Evolutionary conservation across 2,329 filamentous ascomycete species (phyloP).

Genomic region (Thielaviopsis populi): DNA sequence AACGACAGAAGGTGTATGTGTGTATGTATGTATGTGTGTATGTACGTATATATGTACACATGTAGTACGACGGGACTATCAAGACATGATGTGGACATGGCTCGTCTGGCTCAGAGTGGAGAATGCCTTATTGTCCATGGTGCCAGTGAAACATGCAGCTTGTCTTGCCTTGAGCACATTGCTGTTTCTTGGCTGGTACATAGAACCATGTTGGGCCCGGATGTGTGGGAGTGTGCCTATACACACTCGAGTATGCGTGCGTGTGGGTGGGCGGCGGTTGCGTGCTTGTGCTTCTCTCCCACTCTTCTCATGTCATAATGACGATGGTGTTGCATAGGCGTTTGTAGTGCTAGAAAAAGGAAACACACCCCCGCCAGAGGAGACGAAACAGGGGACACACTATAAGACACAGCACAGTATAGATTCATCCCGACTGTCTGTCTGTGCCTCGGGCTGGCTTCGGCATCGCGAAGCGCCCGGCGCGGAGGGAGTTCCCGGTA

Average conservation of each 20-base stretch:
- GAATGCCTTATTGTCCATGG: neutral
- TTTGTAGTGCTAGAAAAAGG: neutral
- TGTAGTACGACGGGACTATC: neutral
- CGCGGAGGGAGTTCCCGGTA: neutral
- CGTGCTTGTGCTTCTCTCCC: neutral
- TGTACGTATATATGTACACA: too few relatives aligned
- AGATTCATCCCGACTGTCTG: too few relatives aligned
- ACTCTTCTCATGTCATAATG: constrained; percentile 1
- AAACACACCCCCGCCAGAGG: too few relatives aligned
- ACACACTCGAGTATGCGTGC: neutral
- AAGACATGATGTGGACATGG: neutral
- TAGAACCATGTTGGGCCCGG: neutral
- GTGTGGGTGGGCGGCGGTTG: neutral
- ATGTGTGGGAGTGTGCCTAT: neutral
- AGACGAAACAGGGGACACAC: neutral
- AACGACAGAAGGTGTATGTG: too few relatives aligned
- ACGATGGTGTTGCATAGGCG: neutral
- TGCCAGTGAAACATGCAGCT: neutral
- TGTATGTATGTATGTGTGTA: too few relatives aligned
- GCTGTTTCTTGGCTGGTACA: neutral
- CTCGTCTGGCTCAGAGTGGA: neutral
- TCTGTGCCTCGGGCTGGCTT: neutral
- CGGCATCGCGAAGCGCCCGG: neutral
- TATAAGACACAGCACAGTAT: too few relatives aligned
- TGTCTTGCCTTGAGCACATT: neutral